These are phyloP conservation scores for Diospyros kaki DNA, from an alignment of 148 eudicot species.

Conservation along the genomic window DNA sequence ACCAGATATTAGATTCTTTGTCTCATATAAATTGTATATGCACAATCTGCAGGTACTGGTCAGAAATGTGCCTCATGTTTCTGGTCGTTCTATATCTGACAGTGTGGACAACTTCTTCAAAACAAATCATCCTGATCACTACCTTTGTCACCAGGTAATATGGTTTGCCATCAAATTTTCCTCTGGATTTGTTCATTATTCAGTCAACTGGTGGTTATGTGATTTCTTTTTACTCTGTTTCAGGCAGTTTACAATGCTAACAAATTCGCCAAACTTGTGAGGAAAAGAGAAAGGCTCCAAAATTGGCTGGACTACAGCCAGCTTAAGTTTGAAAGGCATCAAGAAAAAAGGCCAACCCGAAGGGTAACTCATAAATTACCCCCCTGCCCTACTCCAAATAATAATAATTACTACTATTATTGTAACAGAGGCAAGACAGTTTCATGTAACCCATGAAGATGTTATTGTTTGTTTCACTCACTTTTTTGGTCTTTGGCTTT, in stretches of 20 bases:
- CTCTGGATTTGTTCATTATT: neutral
- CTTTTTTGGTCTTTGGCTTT: neutral
- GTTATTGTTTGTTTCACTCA: neutral
- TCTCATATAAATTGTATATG: conserved; percentile 1
- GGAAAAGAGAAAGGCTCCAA: conserved; percentile 58
- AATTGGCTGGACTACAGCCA: conserved; percentile 91
- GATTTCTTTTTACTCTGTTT: conserved; percentile 5
- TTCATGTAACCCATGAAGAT: neutral
- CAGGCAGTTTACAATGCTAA: conserved; percentile 92
- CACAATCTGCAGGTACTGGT: conserved; percentile 69
- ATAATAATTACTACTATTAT: too few species aligned
- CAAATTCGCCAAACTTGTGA: conserved; percentile 76
- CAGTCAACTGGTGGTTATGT: neutral
- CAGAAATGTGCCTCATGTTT: conserved; percentile 68
- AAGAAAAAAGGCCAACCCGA: conserved; percentile 69
- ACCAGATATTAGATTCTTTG: neutral
- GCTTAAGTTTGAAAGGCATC: conserved; percentile 77
- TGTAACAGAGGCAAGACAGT: too few species aligned
- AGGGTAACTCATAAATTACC: conserved; percentile 41
- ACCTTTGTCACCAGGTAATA: conserved; percentile 85
- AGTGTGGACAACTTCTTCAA: conserved; percentile 74
- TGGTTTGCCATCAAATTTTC: neutral
- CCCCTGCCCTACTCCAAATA: neutral
- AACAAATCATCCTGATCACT: conserved; percentile 76
- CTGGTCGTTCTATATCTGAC: conserved; percentile 73